Base-by-base conservation (phyloP, 2,329 filamentous ascomycete species). In the Lecanicillium sp. region DNA sequence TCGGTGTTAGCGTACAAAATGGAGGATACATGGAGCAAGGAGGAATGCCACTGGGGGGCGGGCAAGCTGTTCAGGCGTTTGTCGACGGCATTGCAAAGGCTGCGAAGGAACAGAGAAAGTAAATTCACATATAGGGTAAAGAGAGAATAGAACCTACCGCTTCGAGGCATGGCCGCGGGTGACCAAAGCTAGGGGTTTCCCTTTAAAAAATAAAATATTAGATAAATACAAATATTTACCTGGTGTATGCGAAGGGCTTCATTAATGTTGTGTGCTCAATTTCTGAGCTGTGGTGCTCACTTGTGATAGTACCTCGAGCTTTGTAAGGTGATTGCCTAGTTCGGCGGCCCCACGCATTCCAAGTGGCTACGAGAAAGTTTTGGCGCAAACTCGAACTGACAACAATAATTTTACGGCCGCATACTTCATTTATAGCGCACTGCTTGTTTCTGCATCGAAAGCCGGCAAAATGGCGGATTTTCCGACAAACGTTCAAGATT, bases 41-140 rank as follows among this genome's bases (percentile, higher is more conserved):
- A 5, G 83, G 77, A 36, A 80, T 95, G 67, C 89, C 90, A 3
- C 62, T 95, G 33, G 90, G 89, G 31, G 89, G 89, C 37, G 85
- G 84, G 5, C 83, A 92, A 51, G 90, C 90, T 11, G 80, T 98
- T 2, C 83, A 94, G 64, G 85, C 85, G 4, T 98, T 98, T 61
- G 73, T 98, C 16, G 78, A 94, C 40, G 92, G 90, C 3, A 80
- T 95, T 34, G 92, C 84, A 71, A 82, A 77, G 64, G 80, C 78
- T 5, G 83, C 88, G 1, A 73, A 85, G 62, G 74, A 83, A 42
- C 62, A 71, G 52, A 51, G 60, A 48, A 20, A 19, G 12, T 29
- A 36, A 14, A 18, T 7, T 11, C 11, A 7, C 11, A 7, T 25
- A 25, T 25, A 25, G 22, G 11, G 11, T 25, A 25, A 25, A 6